Base-by-base conservation (phyloP, 2,329 filamentous ascomycete genomes). In the Sporothrix brasiliensis region DNA sequence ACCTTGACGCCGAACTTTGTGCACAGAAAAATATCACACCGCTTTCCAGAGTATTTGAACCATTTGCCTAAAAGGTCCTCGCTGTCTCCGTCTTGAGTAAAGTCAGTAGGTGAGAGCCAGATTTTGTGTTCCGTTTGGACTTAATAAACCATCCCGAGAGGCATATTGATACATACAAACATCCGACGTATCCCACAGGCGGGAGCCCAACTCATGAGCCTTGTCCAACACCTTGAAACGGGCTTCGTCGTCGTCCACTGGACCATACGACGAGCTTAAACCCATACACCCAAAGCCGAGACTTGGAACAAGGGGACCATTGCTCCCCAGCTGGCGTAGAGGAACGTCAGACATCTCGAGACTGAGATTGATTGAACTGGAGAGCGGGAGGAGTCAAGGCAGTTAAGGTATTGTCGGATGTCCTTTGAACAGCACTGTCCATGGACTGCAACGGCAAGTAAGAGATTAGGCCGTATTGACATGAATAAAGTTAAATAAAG, bases 271-370 rank as follows among this genome's bases (percentile, higher is more conserved):
- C 2, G 68, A 69, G 11, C 72, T 68, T 24, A 75, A 60, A 68
- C 72, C 82, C 83, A 85, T 84, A 21, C 79, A 75, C 50, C 83
- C 83, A 50, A 83, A 81, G 16, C 83, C 83, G 9, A 84, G 72
- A 19, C 77, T 77, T 6, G 79, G 79, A 58, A 85, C 80, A 41
- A 80, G 73, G 10, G 83, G 83, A 44, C 83, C 83, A 73, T 83
- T 78, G 74, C 80, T 80, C 68, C 83, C 83, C 21, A 85, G 72
- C 44, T 80, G 80, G 69, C 80, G 80, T 52, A 79, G 82, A 13
- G 76, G 75, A 24, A 78, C 39, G 21, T 58, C 19, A n/a, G 24
- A n/a, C 66, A 68, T 68, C 21, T 9, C 16, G 58, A 27, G 39
- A 11, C n/a, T 24, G 11, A 11, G 21, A 14, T 61, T n/a, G 2